Evolutionary conservation across 1,284 basidiomycete species (phyloP).

Genomic region (Microbotryum violaceum): DNA sequence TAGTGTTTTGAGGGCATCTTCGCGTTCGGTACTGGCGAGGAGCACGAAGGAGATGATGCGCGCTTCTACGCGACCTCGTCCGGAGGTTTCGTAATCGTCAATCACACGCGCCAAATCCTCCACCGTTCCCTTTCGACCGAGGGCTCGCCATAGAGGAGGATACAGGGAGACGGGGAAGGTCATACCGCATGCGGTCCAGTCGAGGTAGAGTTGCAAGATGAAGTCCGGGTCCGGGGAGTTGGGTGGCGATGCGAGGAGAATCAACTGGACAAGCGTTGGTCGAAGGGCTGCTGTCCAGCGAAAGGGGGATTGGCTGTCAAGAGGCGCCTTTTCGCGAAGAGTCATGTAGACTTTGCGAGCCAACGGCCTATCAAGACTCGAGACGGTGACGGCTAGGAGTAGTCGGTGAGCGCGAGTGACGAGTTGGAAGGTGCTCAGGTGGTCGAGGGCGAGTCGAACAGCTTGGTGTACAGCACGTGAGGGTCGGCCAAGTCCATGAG

Average conservation of each 20-base stretch:
- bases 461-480: conserved; percentile 3
- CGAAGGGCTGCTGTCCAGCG: conserved; percentile 17
- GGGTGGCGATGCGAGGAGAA: conserved; percentile 1
- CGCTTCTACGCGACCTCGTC: conserved; percentile 4
- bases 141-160: conserved; percentile 17
- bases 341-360: conserved; percentile 10
- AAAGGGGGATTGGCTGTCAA: conserved; percentile 7
- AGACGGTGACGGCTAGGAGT: conserved; percentile 17
- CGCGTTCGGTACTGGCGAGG: not conserved
- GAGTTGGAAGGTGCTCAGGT: conserved; percentile 7
- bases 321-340: not conserved
- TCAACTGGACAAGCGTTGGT: conserved; percentile 9
- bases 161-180: conserved; percentile 20
- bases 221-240: conserved; percentile 10
- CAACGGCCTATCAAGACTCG: not conserved
- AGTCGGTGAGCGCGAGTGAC: conserved; percentile 8
- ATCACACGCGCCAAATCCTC: conserved; percentile 20
- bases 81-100: conserved; percentile 25
- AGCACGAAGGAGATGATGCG: conserved; percentile 16
- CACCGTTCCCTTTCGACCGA: conserved; percentile 7
- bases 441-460: not conserved
- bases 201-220: conserved; percentile 21
- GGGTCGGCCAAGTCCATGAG: not conserved
- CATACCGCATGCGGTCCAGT: conserved; percentile 24
- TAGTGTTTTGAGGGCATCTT: conserved; percentile 3